A percentile compares a stretch with the other conserved stretches of the same genome.
Evolutionary conservation across 306 rosid species (phyloP).

Genomic region (Quercus cerris): DNA sequence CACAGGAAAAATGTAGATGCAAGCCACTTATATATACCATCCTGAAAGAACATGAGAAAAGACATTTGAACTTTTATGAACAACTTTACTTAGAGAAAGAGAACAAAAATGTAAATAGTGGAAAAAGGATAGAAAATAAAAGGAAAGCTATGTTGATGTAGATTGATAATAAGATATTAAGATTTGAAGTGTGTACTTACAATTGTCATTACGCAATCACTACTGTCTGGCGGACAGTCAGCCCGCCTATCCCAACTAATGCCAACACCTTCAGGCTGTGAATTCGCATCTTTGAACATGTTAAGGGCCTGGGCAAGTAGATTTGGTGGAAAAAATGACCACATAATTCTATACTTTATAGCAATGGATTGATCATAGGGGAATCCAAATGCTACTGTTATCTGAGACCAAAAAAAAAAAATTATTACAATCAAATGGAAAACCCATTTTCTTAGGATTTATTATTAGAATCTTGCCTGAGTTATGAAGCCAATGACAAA

Average conservation of each 20-base stretch:
- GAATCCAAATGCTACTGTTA: slow-evolving; percentile 28
- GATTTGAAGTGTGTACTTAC: slow-evolving; percentile 36
- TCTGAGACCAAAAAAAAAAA: not conserved
- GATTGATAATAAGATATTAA: not conserved
- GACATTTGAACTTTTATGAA: not conserved
- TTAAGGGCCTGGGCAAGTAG: slow-evolving; percentile 55
- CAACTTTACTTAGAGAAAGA: not conserved
- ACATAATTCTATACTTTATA: slow-evolving; percentile 19
- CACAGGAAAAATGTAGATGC: slow-evolving; percentile 65
- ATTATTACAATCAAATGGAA: slow-evolving; percentile 2
- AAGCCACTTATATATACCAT: slow-evolving; percentile 64
- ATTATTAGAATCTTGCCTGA: slow-evolving; percentile 58
- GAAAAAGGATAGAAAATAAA: slow-evolving; percentile 2
- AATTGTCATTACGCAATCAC: slow-evolving; percentile 60
- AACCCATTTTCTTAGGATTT: slow-evolving; percentile 3
- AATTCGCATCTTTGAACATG: not conserved
- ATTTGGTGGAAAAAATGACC: slow-evolving; percentile 90
- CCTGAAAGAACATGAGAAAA: slow-evolving; percentile 48
- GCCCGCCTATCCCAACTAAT: slow-evolving; percentile 71
- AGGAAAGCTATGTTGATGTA: not conserved
- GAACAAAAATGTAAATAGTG: slow-evolving; percentile 2
- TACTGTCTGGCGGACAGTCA: slow-evolving; percentile 35
- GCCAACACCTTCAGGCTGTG: slow-evolving; percentile 49
- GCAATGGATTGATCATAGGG: slow-evolving; percentile 34
- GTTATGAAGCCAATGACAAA: slow-evolving; percentile 68